Evolutionary conservation across 1,284 basidiomycete genomes (phyloP).

Genomic region (Paramarasmius palmivorus): DNA sequence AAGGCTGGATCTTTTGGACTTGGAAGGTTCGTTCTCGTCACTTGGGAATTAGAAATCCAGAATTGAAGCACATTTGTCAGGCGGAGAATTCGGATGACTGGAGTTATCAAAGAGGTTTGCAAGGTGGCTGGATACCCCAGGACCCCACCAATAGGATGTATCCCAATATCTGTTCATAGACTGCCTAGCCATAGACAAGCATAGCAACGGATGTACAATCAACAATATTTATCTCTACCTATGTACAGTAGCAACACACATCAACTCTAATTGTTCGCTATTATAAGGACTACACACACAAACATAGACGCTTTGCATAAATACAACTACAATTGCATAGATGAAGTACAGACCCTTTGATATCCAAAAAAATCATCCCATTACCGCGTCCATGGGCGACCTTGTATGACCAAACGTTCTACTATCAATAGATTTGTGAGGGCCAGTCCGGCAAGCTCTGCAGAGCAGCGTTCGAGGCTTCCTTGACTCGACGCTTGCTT

Average conservation of each 20-base stretch:
- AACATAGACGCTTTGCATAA: too few relatives aligned
- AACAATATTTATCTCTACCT: too few relatives aligned
- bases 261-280: too few relatives aligned
- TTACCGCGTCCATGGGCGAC: too few relatives aligned
- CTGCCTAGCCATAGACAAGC: background rate
- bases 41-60: slow-evolving; percentile 4
- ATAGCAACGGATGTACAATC: background rate
- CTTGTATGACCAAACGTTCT: background rate
- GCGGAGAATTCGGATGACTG: slow-evolving; percentile 76
- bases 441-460: slow-evolving; percentile 61
- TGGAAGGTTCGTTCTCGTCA: slow-evolving; percentile 59
- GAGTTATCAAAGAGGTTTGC: slow-evolving; percentile 65
- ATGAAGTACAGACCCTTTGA: too few relatives aligned
- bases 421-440: slow-evolving; percentile 22
- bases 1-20: slow-evolving; percentile 85
- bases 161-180: slow-evolving; percentile 52
- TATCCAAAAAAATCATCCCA: too few relatives aligned
- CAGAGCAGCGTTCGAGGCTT: slow-evolving; percentile 61
- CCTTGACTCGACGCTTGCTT: slow-evolving; percentile 58
- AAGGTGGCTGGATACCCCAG: slow-evolving; percentile 73
- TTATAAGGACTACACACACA: too few relatives aligned
- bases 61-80: slow-evolving; percentile 29
- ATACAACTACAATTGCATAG: too few relatives aligned
- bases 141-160: slow-evolving; percentile 63
- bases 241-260: too few relatives aligned